Evolutionary conservation across 2,329 filamentous ascomycete genomes (phyloP), one percentile per base, ranked within the genome.

Genomic region (Colletotrichum tofieldiae): DNA sequence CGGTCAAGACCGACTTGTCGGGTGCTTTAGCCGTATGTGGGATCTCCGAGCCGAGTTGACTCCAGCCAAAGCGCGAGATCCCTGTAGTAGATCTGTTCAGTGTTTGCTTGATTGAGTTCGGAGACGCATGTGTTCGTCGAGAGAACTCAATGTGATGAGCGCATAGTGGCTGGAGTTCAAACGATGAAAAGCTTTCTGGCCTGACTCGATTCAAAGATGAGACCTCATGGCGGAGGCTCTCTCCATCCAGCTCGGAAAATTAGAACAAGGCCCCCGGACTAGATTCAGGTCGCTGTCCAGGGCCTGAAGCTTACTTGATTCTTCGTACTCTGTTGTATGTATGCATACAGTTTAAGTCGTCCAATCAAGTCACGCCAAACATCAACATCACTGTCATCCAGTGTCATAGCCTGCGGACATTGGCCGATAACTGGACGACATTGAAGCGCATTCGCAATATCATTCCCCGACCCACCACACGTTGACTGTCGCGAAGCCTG

Each of bases 1-100:
- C 60, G 61, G 73, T 47, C 60, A 68, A 37, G 55, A 65, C 11
- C 65, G 71, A 55, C 18, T 37, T 20, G 45, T 47, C n/a, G 5
- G 3, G 6, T 18, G 16, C 14, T 9, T 16, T 52, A 12, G 14
- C 16, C 49, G 14, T 8, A 7, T 52, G 7, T 3, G 7, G 26
- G 4, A 60, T 56, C 9, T 62, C 63, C 18, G 58, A 63, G 68
- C 47, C 32, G 3, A 18, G 3, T 18, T 32, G 5, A 18, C 14
- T 2, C 2, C 12, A 3, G 12, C 23, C 23, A 51, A 60, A 20
- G 52, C 8, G 29, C 12, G 32, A n/a, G 8, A 26, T 35, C 20
- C 29, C 26, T 47, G 58, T n/a, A 2, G 58, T 9, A 35, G 37
- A 41, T 37, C 41, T 35, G 18, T n/a, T 32, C 3, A 29, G 8